Percentiles rank a stretch among this genome's conserved stretches.
These are phyloP conservation scores for Plasmodium ovale DNA, from an alignment of 169 alveolate species.

Conservation along the genomic window DNA sequence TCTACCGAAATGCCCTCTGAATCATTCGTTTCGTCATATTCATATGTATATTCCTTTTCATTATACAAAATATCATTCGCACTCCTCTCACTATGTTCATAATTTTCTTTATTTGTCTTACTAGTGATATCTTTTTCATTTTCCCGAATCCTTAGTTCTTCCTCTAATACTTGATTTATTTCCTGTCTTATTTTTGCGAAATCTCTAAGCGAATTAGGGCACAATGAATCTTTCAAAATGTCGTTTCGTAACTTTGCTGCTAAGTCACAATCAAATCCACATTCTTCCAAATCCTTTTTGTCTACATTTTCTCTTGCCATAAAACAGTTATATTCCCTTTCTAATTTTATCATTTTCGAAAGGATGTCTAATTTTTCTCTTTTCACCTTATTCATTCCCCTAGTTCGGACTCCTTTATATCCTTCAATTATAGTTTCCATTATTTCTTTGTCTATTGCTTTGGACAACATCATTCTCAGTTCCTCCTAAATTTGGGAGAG, in stretches of 20 bases:
- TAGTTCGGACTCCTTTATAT: constrained; percentile 52
- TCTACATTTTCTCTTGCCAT: constrained; percentile 75
- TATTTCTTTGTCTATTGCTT: constrained; percentile 61
- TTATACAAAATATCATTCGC: not conserved
- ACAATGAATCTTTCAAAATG: constrained; percentile 39
- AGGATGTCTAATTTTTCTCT: constrained; percentile 60
- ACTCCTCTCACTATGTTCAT: not conserved
- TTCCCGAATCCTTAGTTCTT: constrained; percentile 44
- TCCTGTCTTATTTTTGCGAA: constrained; percentile 63
- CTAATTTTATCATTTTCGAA: constrained; percentile 68
- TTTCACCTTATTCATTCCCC: constrained; percentile 68
- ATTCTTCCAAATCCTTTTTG: constrained; percentile 56
- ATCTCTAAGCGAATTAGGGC: constrained; percentile 58
- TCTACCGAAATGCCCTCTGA: not conserved
- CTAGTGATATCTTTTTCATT: not conserved
- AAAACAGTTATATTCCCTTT: constrained; percentile 60
- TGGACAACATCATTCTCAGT: constrained; percentile 47
- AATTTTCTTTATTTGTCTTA: not conserved
- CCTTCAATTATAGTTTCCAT: constrained; percentile 72
- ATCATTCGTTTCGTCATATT: not conserved
- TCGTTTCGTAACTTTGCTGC: constrained; percentile 73
- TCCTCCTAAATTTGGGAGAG: constrained; percentile 19
- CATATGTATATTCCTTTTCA: not conserved
- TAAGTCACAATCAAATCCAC: constrained; percentile 71
- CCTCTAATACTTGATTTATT: constrained; percentile 61